Evolutionary conservation across 768 basidiomycete species (phyloP).

Genomic region (Artomyces pyxidatus): DNA sequence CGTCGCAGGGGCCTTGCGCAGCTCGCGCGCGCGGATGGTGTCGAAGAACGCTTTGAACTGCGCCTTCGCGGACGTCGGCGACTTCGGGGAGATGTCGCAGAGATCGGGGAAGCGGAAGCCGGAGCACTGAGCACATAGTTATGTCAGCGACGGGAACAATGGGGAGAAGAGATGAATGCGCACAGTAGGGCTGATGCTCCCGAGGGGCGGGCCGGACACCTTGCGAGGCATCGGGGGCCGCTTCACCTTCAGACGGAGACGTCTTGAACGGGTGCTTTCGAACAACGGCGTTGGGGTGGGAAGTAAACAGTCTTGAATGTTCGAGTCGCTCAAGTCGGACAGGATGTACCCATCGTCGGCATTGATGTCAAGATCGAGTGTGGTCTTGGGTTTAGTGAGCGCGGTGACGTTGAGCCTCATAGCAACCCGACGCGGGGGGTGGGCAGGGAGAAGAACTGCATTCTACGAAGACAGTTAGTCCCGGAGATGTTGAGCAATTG

Average conservation of each 20-base stretch:
- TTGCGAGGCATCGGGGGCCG: conserved; percentile 9
- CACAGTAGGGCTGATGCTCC: conserved; percentile 5
- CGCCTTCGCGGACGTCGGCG: conserved; percentile 5
- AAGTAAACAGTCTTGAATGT: neutral
- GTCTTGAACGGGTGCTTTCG: conserved; percentile 3
- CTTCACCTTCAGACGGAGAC: conserved; percentile 8
- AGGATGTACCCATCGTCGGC: conserved; percentile 15
- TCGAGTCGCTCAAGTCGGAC: conserved; percentile 9
- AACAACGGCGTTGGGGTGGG: conserved; percentile 4
- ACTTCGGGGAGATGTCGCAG: conserved; percentile 3
- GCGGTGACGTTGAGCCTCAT: conserved; percentile 3
- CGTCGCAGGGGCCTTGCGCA: neutral
- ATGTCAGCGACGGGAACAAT: neutral
- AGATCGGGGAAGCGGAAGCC: conserved; percentile 4
- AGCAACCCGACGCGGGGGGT: conserved; percentile 2
- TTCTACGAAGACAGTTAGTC: neutral
- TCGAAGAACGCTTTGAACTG: conserved; percentile 12
- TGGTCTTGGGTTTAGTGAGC: conserved; percentile 1
- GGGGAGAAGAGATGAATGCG: neutral
- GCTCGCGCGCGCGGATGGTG: conserved; percentile 2
- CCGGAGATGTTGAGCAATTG: too few relatives aligned
- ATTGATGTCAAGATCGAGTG: conserved; percentile 6
- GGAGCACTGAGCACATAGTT: too few relatives aligned
- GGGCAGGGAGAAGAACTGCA: neutral
- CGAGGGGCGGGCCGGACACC: neutral